phyloP scores from a whole-genome alignment of 2,329 filamentous ascomycete genomes.

The Ambrosiella beaveri region DNA sequence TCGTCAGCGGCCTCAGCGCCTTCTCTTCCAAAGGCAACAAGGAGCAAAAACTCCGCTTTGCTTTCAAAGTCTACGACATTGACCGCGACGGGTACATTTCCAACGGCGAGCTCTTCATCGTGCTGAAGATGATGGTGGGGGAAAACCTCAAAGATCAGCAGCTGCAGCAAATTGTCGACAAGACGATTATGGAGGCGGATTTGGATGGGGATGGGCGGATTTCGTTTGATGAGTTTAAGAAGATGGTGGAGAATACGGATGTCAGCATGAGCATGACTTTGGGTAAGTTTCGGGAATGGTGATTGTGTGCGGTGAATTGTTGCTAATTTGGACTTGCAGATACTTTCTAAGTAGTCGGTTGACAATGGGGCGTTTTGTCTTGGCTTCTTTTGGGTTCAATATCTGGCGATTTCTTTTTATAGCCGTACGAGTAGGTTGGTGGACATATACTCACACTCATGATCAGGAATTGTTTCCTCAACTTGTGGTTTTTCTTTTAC shows the following conservation, averaged over 20 bases:
- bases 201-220: conserved; percentile 93
- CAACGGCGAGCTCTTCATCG: conserved; percentile 97
- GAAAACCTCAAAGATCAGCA: conserved; percentile 98
- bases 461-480: neutral
- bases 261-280: conserved; percentile 60
- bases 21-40: conserved; percentile 98
- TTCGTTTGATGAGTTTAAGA: conserved; percentile 95
- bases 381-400: neutral
- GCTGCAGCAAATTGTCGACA: conserved; percentile 97
- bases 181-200: conserved; percentile 99
- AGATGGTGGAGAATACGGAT: conserved; percentile 95
- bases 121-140: conserved; percentile 99
- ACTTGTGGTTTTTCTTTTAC: neutral
- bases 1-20: conserved; percentile 83
- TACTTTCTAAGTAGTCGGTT: conserved; percentile 4
- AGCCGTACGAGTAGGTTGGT: too few species aligned
- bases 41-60: conserved; percentile 93
- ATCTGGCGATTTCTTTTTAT: neutral
- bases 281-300: conserved; percentile 26
- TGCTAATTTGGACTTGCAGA: conserved; percentile 5
- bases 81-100: conserved; percentile 97
- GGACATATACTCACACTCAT: too few species aligned
- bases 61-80: conserved; percentile 99
- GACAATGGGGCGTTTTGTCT: neutral
- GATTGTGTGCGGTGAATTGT: neutral